Evolutionary conservation across 331 rosid species (phyloP), one percentile per base, ranked within the genome.

Genomic region (Cucumis variabilis): DNA sequence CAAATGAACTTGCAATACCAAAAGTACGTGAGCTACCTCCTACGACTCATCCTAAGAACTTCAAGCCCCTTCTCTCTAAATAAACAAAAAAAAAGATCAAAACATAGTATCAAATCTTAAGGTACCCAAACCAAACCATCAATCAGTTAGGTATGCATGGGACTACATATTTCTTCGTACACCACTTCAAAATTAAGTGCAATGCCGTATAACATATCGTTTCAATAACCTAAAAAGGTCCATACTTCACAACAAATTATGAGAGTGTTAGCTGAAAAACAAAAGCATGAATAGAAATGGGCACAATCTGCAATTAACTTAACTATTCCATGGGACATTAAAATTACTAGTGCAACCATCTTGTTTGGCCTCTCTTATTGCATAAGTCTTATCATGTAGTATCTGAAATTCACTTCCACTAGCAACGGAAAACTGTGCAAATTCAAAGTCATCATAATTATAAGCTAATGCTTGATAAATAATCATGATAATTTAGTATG

Each of bases 311-410:
- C 8, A 74, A 41, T 74, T 19, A 20, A 41, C 78, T 14, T 33
- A 73, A 19, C 51, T 10, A 37, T 73, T 19, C 27, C 37, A 41
- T 11, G 91, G 88, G 55, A 90, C 75, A 67, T 82, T 90, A 86
- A 25, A 93, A 83, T 86, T 92, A 81, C 93, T 93, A 14, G 91
- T 90, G 76, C 92, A 90, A 66, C 93, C 92, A 73, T 93, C 96
- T 63, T 91, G 89, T 6, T 86, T 94, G 67, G 93, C 94, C 89
- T 93, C 91, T 70, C 89, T 89, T 21, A 90, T 89, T 24, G 94
- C 94, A 51, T 78, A 85, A 76, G 25, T 85, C 82, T 89, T 92
- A 48, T 90, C 94, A 78, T 89, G 93, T 73, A 89, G 91, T 83
- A 91, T 88, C 73, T 88, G 87, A 28, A 83, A 79, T 78, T 89